A percentile compares a stretch with the other conserved stretches of the same genome.
Evolutionary conservation across 2,329 filamentous ascomycete species (phyloP).

Genomic region (Pseudogymnoascus sp.): DNA sequence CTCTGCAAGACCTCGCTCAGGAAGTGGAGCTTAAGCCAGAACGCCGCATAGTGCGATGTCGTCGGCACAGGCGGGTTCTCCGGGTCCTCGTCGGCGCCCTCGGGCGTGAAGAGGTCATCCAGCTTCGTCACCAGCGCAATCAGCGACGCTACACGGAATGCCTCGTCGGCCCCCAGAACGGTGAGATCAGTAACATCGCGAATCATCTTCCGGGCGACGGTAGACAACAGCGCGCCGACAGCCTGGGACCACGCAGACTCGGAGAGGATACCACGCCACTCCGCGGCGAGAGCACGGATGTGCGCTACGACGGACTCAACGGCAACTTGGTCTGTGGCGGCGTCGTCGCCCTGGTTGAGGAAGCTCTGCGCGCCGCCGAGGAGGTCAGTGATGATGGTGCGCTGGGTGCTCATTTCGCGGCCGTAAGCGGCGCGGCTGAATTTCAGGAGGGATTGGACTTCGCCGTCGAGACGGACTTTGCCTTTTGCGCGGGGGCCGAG

Average conservation of each 20-base stretch:
- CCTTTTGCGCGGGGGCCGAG: conserved; percentile 42
- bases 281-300: conserved; percentile 45
- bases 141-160: conserved; percentile 52
- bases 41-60: conserved; percentile 53
- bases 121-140: conserved; percentile 51
- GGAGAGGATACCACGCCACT: conserved; percentile 52
- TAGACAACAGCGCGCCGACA: conserved; percentile 52
- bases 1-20: conserved; percentile 59
- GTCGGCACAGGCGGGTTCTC: conserved; percentile 40
- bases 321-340: conserved; percentile 38
- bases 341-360: conserved; percentile 42
- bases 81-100: conserved; percentile 15
- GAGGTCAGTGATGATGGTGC: conserved; percentile 54
- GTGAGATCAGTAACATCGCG: conserved; percentile 55
- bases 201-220: conserved; percentile 52
- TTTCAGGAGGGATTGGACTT: conserved; percentile 50
- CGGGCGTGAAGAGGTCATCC: conserved; percentile 52
- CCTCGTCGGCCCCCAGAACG: conserved; percentile 56
- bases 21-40: conserved; percentile 58
- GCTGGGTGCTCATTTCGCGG: conserved; percentile 53
- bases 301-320: conserved; percentile 48
- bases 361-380: conserved; percentile 55
- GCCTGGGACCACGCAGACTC: conserved; percentile 58
- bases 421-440: conserved; percentile 57
- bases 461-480: conserved; percentile 53